Evolutionary conservation across 108 stramenopile species (phyloP).

Genomic region (Nitzschia sp.): DNA sequence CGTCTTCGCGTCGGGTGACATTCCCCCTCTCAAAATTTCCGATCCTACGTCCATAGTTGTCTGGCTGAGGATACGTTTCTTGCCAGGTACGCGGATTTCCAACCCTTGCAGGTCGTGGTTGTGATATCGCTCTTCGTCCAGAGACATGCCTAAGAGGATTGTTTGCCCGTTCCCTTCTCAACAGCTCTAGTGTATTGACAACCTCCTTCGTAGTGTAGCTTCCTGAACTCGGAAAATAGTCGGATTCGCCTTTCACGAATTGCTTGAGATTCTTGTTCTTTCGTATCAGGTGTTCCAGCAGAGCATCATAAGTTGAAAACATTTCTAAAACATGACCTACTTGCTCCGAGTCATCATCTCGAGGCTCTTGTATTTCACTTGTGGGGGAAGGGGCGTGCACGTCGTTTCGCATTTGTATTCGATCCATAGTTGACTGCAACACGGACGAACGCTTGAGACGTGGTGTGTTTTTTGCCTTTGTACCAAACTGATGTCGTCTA

Average conservation of each 20-base stretch:
- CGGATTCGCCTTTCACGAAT: not conserved
- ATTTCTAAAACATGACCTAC: slow-evolving; percentile 15
- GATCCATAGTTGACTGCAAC: slow-evolving; percentile 14
- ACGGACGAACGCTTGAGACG: slow-evolving; percentile 1
- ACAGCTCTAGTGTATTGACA: not conserved
- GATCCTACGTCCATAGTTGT: too few species aligned
- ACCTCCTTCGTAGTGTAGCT: slow-evolving; percentile 7
- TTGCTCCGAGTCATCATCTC: not conserved
- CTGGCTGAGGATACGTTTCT: not conserved
- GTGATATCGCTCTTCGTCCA: not conserved
- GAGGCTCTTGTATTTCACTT: not conserved
- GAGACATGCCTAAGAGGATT: not conserved
- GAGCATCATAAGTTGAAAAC: slow-evolving; percentile 11
- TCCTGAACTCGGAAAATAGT: not conserved
- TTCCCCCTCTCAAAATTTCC: too few species aligned
- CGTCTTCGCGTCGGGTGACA: too few species aligned
- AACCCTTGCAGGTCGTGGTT: not conserved
- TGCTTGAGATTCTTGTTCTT: slow-evolving; percentile 8
- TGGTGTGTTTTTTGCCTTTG: not conserved
- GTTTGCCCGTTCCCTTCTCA: slow-evolving; percentile 6
- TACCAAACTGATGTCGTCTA: not conserved
- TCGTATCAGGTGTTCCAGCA: slow-evolving; percentile 13
- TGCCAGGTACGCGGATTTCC: not conserved
- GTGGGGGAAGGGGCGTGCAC: not conserved
- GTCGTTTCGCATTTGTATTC: slow-evolving; percentile 7